Conservation (phyloP, 768 basidiomycete genomes). For the Termitomyces sp. region DNA sequence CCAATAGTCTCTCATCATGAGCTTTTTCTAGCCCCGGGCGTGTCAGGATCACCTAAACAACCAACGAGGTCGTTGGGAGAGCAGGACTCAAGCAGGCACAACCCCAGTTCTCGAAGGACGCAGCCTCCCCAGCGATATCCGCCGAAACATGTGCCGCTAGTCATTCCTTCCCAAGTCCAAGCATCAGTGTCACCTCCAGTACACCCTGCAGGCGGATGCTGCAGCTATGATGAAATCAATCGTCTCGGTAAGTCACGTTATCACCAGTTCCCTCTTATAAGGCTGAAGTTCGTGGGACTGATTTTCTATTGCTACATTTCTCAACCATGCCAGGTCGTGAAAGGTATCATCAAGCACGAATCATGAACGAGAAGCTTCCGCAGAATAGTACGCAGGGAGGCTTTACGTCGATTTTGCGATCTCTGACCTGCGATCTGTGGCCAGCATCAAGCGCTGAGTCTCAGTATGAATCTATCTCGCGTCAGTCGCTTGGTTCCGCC, state of each 20-base stretch:
- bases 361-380: constrained; percentile 12
- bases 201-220: constrained; percentile 10
- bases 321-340: constrained; percentile 13
- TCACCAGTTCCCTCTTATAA: not conserved
- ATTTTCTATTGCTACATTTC: constrained; percentile 5
- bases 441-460: constrained; percentile 16
- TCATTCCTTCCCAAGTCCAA: not conserved
- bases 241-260: constrained; percentile 14
- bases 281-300: constrained; percentile 6
- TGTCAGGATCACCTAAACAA: not conserved
- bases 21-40: constrained; percentile 1
- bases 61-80: constrained; percentile 11
- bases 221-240: constrained; percentile 8
- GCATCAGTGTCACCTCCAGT: constrained; percentile 4
- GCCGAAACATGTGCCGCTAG: not conserved
- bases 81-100: constrained; percentile 11
- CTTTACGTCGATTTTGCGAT: constrained; percentile 15
- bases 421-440: constrained; percentile 20
- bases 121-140: not conserved
- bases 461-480: not conserved
- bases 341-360: constrained; percentile 14
- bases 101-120: not conserved
- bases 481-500: not conserved
- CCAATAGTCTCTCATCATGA: not conserved
- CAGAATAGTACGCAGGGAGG: constrained; percentile 22